Evolutionary conservation across 371 early-diverging fungal species (phyloP).

Genomic region (Batrachochytrium dendrobatidis): DNA sequence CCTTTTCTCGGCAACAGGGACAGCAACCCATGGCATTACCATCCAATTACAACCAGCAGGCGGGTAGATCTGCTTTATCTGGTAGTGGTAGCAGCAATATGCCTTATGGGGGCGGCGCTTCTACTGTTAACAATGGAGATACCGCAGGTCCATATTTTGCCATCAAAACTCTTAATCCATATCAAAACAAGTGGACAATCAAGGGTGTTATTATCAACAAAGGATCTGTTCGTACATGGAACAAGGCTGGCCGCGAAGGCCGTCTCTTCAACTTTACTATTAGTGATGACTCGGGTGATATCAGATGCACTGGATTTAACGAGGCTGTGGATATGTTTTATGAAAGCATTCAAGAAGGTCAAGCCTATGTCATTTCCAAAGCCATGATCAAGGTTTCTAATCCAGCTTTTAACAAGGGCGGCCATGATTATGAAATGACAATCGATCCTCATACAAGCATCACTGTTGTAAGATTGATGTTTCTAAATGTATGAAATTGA

Average conservation of each 20-base stretch:
- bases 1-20: conserved; percentile 13
- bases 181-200: conserved; percentile 87
- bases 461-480: conserved; percentile 39
- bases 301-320: conserved; percentile 83
- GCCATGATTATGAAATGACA: conserved; percentile 89
- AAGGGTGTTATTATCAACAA: conserved; percentile 80
- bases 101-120: conserved; percentile 6
- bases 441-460: conserved; percentile 65
- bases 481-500: no score
- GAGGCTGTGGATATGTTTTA: conserved; percentile 71
- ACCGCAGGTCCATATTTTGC: conserved; percentile 25
- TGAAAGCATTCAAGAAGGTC: conserved; percentile 62
- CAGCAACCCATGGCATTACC: conserved; percentile 16
- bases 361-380: conserved; percentile 76
- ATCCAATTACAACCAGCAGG: background rate
- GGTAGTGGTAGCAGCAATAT: conserved; percentile 29
- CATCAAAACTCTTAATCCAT: conserved; percentile 54
- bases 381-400: conserved; percentile 80
- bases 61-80: conserved; percentile 1
- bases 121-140: no score
- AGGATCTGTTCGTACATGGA: conserved; percentile 73
- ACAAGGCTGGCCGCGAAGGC: conserved; percentile 73
- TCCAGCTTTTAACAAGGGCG: conserved; percentile 65
- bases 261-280: conserved; percentile 83
- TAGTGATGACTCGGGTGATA: conserved; percentile 86